Conservation (phyloP, 1,284 basidiomycete genomes). For the Meripilus lineatus region DNA sequence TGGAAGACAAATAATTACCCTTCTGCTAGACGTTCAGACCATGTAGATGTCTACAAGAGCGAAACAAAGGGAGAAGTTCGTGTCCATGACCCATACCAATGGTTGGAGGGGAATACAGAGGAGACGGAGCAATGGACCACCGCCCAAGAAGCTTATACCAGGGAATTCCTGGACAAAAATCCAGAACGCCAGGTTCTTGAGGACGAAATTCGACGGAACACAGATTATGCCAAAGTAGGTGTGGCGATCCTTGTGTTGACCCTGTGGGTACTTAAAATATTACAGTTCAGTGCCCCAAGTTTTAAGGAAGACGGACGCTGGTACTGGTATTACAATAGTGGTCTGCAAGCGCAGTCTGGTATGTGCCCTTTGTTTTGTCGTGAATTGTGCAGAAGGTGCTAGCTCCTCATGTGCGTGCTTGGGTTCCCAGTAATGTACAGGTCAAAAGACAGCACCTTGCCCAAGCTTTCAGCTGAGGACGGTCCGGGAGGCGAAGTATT, state of each 20-base stretch:
- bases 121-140: constrained; percentile 66
- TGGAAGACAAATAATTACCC: constrained; percentile 56
- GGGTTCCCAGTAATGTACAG: constrained; percentile 54
- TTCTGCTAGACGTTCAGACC: constrained; percentile 52
- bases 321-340: constrained; percentile 77
- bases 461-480: constrained; percentile 41
- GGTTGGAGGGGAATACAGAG: constrained; percentile 58
- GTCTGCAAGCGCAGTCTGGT: constrained; percentile 64
- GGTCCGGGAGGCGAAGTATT: constrained; percentile 59
- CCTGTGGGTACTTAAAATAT: not conserved
- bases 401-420: constrained; percentile 1
- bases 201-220: constrained; percentile 55
- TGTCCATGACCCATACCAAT: constrained; percentile 70
- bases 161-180: constrained; percentile 56
- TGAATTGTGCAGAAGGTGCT: not conserved
- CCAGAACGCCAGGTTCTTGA: constrained; percentile 54
- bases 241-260: not conserved
- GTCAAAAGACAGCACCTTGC: constrained; percentile 48
- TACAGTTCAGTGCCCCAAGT: constrained; percentile 56
- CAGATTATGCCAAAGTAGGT: constrained; percentile 66
- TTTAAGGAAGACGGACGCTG: constrained; percentile 63
- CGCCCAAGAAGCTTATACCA: constrained; percentile 58
- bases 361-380: constrained; percentile 15
- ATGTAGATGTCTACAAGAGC: constrained; percentile 67
- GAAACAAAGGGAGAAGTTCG: constrained; percentile 51